Base-by-base conservation (phyloP, 345 rosid genomes). In the Salix caprea region DNA sequence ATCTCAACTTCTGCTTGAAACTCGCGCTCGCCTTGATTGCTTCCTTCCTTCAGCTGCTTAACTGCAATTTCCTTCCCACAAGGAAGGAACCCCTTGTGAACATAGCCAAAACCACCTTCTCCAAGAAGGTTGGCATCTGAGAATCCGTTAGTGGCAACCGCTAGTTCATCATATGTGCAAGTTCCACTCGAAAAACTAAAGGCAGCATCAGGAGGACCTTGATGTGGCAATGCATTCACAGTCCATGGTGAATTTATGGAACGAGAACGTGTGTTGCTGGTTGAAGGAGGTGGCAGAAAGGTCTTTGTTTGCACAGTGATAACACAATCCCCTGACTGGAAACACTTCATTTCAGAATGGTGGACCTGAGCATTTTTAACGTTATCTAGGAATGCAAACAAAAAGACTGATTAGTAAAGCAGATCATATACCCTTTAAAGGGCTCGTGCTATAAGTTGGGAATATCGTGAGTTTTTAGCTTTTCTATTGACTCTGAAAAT, bases 31-130 rank as follows among this genome's bases (percentile, higher is more conserved):
- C 81, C 81, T 26, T 78, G 81, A 19, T 46, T 42, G 34, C 81
- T 73, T 50, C 81, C 81, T 3, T 56, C 77, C 26, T 67, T 78
- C 1, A 78, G 81, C 72, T 78, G 76, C 73, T 78, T 78, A 34
- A 78, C 71, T 13, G 81, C 81, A 65, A 78, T 70, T 73, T 73
- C 81, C 46, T 73, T 70, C 48, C 77, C 77, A 6, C 13, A 42
- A 1, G 73, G 69, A 67, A 78, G 73, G 24, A 73, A 52, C 28
- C 81, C 81, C 74, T 60, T 78, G 70, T 78, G 81, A 21, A 78
- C 81, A 78, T 72, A 67, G 14, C 81, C 81, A 73, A 78, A 78
- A 24, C 81, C 81, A 50, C 81, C 81, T 78, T 78, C 69, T 39
- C 81, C 81, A 7, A 78, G 60, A 16, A 78, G 73, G 60, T 78